phyloP scores from a whole-genome alignment of 805 yeast genomes.

The Isabelozyma gotoi region DNA sequence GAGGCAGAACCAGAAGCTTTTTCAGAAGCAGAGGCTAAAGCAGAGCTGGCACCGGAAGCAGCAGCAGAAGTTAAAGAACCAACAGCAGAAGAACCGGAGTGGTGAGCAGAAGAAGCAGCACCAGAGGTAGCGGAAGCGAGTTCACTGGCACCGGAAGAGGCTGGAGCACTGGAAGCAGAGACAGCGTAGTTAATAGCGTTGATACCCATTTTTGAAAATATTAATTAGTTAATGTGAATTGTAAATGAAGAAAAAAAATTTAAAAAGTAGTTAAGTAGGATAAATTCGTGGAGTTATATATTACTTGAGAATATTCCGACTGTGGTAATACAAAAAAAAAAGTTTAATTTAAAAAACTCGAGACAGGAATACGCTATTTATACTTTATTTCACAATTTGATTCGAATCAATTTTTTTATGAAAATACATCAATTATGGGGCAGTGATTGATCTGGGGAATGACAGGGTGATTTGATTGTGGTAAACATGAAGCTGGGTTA shows the following conservation, averaged over 20 bases:
- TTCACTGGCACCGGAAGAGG: slow-evolving; percentile 9
- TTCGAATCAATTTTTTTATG: no score
- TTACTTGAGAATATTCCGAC: neutral
- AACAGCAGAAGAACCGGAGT: slow-evolving; percentile 8
- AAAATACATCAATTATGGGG: neutral
- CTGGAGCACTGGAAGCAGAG: slow-evolving; percentile 9
- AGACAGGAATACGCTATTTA: neutral
- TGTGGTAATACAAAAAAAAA: neutral
- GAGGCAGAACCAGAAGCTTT: slow-evolving; percentile 10
- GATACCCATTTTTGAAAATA: slow-evolving; percentile 20
- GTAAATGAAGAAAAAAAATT: neutral
- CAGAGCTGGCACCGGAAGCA: slow-evolving; percentile 14
- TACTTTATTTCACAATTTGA: neutral
- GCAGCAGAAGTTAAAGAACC: slow-evolving; percentile 12
- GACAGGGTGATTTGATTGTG: neutral
- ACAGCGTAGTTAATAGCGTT: slow-evolving; percentile 34
- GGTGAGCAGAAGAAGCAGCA: slow-evolving; percentile 9
- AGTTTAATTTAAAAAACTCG: neutral
- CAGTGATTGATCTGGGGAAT: neutral
- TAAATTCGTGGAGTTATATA: neutral
- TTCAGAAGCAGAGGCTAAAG: slow-evolving; percentile 5
- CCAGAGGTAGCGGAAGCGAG: slow-evolving; percentile 14
- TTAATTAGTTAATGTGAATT: neutral
- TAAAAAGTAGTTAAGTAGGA: neutral
- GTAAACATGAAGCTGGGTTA: neutral